A percentile compares a stretch with the other conserved stretches of the same genome.
phyloP scores from a whole-genome alignment of 1,284 basidiomycete species.

The Rhizoctonia solani region DNA sequence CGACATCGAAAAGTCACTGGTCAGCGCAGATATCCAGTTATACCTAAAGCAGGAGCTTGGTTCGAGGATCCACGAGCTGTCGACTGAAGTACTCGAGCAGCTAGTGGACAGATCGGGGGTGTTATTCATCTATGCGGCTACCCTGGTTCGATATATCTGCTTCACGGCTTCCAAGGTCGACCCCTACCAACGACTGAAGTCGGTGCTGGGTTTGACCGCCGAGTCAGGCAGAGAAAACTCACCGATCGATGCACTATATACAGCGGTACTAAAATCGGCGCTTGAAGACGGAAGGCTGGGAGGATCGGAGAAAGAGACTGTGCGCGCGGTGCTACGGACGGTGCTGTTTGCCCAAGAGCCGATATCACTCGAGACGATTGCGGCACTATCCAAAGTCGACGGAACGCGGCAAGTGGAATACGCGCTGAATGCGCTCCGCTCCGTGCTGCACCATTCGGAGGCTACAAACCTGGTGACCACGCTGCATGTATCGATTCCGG shows the following conservation, averaged over 20 bases:
- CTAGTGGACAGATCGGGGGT: background rate
- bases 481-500: background rate
- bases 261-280: background rate
- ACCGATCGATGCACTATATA: background rate
- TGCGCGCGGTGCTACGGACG: background rate
- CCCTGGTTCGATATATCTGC: background rate
- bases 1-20: slow-evolving; percentile 9
- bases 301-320: background rate
- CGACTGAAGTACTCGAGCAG: background rate
- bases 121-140: slow-evolving; percentile 10
- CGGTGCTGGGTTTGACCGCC: background rate
- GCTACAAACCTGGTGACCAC: background rate
- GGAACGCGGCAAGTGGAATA: background rate
- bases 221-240: background rate
- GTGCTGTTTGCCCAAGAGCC: slow-evolving; percentile 2
- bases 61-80: background rate
- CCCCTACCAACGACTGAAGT: background rate
- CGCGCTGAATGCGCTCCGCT: background rate
- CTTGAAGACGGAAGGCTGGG: background rate
- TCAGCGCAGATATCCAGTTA: slow-evolving; percentile 2
- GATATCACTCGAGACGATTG: background rate
- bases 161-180: background rate
- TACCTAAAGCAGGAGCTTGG: background rate
- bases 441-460: background rate
- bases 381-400: background rate